A percentile compares a stretch with the other conserved stretches of the same genome.
Evolutionary conservation across 2,329 filamentous ascomycete species (phyloP).

Genomic region (Reticulascus tulasneorum): DNA sequence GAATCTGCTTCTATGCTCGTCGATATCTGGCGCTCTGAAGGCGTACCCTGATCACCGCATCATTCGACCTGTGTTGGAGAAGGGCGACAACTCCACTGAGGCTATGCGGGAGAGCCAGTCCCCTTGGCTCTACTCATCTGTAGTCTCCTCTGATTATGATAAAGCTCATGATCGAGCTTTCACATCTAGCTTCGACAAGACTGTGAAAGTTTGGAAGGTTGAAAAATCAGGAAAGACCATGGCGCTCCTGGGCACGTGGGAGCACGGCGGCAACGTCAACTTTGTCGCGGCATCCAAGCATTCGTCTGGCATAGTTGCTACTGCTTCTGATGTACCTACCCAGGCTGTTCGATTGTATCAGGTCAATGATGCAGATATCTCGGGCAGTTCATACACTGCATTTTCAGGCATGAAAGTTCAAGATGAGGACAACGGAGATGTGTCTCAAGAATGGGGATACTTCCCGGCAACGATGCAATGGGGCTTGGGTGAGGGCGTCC

Average conservation of each 20-base stretch:
- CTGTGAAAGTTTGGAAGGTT: conserved; percentile 56
- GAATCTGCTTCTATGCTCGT: conserved; percentile 55
- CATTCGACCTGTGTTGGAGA: conserved; percentile 46
- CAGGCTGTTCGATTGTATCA: conserved; percentile 56
- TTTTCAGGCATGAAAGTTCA: conserved; percentile 34
- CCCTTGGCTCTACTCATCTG: conserved; percentile 61
- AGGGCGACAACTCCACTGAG: conserved; percentile 50
- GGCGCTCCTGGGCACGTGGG: conserved; percentile 46
- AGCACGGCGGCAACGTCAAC: conserved; percentile 56
- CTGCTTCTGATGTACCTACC: conserved; percentile 51
- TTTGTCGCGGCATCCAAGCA: conserved; percentile 55
- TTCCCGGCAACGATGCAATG: conserved; percentile 61
- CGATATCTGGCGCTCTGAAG: conserved; percentile 36
- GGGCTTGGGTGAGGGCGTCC: conserved; percentile 42
- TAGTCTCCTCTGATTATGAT: conserved; percentile 58
- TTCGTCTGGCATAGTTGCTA: conserved; percentile 48
- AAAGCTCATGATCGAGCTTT: conserved; percentile 41
- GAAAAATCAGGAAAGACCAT: conserved; percentile 35
- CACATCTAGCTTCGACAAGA: conserved; percentile 59
- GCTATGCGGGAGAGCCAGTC: conserved; percentile 57
- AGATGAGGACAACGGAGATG: conserved; percentile 21
- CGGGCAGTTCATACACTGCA: conserved; percentile 29
- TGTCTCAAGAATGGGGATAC: conserved; percentile 52
- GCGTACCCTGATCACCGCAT: conserved; percentile 57
- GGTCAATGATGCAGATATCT: conserved; percentile 32